A percentile compares a stretch with the other conserved stretches of the same genome.
phyloP scores from a whole-genome alignment of 768 basidiomycete species.

The Russula olivacea region DNA sequence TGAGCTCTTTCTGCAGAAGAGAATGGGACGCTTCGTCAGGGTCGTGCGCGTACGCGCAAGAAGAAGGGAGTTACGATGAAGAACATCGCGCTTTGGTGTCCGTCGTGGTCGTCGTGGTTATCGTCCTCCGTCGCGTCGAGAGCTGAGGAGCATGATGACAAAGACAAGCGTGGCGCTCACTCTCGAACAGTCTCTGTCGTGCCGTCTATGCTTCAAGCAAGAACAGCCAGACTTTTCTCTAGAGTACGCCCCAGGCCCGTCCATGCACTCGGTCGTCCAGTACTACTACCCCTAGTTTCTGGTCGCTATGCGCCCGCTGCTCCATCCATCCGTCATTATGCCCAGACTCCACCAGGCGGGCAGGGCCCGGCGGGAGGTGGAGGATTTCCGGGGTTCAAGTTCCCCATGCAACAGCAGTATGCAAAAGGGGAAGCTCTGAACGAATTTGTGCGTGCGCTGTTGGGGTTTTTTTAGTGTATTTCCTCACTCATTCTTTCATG shows the following conservation, averaged over 20 bases:
- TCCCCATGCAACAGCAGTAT: constrained; percentile 46
- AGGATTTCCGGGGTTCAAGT: constrained; percentile 53
- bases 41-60: background rate
- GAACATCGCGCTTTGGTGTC: constrained; percentile 15
- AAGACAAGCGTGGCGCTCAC: background rate
- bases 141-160: background rate
- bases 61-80: constrained; percentile 19
- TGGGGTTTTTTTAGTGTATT: too few species aligned
- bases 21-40: background rate
- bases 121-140: background rate
- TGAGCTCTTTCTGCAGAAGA: constrained; percentile 75
- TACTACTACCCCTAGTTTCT: background rate
- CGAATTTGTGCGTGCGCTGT: constrained; percentile 51
- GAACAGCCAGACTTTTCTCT: background rate
- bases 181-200: too few species aligned
- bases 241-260: background rate
- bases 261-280: background rate
- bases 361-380: constrained; percentile 34
- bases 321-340: constrained; percentile 36
- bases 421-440: constrained; percentile 83
- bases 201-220: constrained; percentile 14
- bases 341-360: constrained; percentile 42
- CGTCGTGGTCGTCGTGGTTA: background rate
- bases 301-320: background rate
- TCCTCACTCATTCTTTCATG: background rate